These are phyloP conservation scores for Syncephalastrum sp. DNA, from an alignment of 371 early-diverging fungal genomes.

Conservation along the genomic window DNA sequence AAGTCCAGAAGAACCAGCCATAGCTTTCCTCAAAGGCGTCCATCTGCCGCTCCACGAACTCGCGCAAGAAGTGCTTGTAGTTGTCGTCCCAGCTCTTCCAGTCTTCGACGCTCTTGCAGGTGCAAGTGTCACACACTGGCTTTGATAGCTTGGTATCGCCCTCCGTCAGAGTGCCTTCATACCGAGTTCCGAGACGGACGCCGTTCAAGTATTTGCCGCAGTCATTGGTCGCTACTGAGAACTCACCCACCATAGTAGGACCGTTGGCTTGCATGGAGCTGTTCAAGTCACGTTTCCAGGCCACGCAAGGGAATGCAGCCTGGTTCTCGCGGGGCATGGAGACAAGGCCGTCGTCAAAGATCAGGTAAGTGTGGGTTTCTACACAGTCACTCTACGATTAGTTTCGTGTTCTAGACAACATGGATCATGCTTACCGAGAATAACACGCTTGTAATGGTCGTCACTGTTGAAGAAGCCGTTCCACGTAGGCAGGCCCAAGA, in stretches of 20 bases:
- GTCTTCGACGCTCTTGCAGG: conserved; percentile 47
- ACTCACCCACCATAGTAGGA: conserved; percentile 72
- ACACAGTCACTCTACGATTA: not conserved
- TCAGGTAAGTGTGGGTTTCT: conserved; percentile 49
- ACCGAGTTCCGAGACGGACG: conserved; percentile 62
- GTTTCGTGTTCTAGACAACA: not conserved
- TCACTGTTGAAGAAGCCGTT: conserved; percentile 33
- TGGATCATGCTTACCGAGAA: conserved; percentile 28
- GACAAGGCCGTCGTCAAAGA: conserved; percentile 47
- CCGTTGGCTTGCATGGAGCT: conserved; percentile 31
- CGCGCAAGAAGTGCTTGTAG: conserved; percentile 34
- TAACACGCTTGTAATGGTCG: conserved; percentile 21
- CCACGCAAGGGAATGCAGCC: conserved; percentile 46
- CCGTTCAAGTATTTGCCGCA: conserved; percentile 77
- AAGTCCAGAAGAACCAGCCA: conserved; percentile 85
- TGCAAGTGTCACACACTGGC: conserved; percentile 40
- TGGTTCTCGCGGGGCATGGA: conserved; percentile 40
- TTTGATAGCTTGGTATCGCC: conserved; percentile 6
- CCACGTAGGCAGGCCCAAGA: conserved; percentile 33
- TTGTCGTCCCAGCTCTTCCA: conserved; percentile 37
- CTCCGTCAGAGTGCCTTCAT: conserved; percentile 54
- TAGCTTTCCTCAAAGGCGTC: conserved; percentile 44
- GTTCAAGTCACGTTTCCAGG: conserved; percentile 32
- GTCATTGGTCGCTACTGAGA: conserved; percentile 72
- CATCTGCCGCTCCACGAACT: conserved; percentile 47